A percentile compares a stretch with the other conserved stretches of the same genome.
Conservation (phyloP, 495 filamentous ascomycete genomes). For the Hamigera avellanea region DNA sequence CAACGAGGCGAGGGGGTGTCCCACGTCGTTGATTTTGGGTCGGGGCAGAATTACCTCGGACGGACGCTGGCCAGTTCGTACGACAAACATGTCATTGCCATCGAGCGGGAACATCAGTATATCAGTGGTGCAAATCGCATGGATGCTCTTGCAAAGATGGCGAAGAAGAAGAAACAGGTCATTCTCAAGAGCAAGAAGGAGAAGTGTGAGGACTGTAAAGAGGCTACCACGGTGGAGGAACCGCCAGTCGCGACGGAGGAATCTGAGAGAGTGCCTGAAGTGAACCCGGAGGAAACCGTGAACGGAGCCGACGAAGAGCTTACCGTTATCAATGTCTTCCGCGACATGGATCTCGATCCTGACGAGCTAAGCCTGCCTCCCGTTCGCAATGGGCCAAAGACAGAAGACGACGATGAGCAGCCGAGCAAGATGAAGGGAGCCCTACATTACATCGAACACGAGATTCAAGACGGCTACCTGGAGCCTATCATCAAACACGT, state of each 20-base stretch:
- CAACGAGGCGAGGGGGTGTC: constrained; percentile 48
- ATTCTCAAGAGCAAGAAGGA: constrained; percentile 67
- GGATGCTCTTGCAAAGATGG: constrained; percentile 64
- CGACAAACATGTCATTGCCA: constrained; percentile 75
- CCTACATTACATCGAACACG: constrained; percentile 43
- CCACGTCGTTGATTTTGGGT: constrained; percentile 91
- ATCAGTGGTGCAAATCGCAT: constrained; percentile 73
- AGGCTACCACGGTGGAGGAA: constrained; percentile 2
- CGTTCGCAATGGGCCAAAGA: constrained; percentile 3
- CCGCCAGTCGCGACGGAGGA: too few relatives aligned
- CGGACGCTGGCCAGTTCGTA: constrained; percentile 75
- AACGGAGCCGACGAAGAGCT: constrained; percentile 24
- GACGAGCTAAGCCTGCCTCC: constrained; percentile 16
- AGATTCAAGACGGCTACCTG: constrained; percentile 55
- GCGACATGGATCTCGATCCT: constrained; percentile 24
- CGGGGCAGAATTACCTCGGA: constrained; percentile 91
- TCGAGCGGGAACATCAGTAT: constrained; percentile 78
- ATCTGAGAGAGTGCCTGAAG: constrained; percentile 6
- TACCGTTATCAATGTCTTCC: constrained; percentile 24
- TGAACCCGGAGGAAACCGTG: constrained; percentile 24
- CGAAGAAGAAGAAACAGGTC: constrained; percentile 45
- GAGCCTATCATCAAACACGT: constrained; percentile 70
- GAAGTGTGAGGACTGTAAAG: constrained; percentile 36
- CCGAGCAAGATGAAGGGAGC: constrained; percentile 18
- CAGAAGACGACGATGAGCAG: constrained; percentile 2